Conservation (phyloP, 176 grass and related monocot species). For the Oryza glaberrima region DNA sequence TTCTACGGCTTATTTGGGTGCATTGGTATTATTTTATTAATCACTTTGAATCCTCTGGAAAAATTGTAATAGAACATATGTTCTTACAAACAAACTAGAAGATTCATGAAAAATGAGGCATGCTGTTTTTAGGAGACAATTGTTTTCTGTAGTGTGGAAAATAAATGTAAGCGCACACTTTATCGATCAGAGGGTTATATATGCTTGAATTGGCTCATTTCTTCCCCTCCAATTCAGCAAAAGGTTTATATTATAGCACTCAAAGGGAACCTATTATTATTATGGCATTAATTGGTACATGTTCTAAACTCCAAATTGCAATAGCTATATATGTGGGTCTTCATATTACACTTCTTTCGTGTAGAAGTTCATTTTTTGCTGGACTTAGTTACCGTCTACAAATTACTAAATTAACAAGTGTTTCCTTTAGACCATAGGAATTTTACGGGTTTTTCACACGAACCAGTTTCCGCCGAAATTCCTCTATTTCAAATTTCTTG, state of each 20-base stretch:
- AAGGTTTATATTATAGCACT: too few species aligned
- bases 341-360: background rate
- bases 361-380: background rate
- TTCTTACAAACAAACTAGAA: too few species aligned
- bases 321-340: too few species aligned
- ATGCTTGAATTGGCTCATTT: too few species aligned
- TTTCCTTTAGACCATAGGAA: background rate
- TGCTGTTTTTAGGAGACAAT: background rate
- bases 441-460: background rate
- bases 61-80: too few species aligned
- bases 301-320: too few species aligned
- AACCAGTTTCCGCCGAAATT: background rate
- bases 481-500: background rate
- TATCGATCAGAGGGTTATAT: too few species aligned
- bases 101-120: too few species aligned
- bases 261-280: too few species aligned
- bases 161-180: background rate
- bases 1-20: background rate
- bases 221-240: too few species aligned
- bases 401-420: background rate
- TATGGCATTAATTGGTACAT: too few species aligned
- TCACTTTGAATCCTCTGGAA: too few species aligned
- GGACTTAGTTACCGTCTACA: background rate
- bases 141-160: background rate
- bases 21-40: background rate